A percentile compares a stretch with the other conserved stretches of the same genome.
Evolutionary conservation across 192 early-diverging fungal species (phyloP).

Genomic region (Coemansia sp.): DNA sequence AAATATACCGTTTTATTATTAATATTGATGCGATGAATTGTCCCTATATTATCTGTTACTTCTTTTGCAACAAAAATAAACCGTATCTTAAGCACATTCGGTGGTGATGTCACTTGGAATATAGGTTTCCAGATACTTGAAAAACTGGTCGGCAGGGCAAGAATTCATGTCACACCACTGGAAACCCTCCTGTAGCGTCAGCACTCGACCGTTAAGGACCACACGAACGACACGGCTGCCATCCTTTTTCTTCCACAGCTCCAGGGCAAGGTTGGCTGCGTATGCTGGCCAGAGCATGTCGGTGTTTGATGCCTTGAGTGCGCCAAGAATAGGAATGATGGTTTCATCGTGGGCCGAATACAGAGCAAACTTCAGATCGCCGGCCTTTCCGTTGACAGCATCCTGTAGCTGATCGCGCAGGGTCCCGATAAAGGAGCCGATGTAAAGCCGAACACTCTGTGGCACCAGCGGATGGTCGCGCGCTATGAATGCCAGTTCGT

Average conservation of each 20-base stretch:
- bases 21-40: no score
- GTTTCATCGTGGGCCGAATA: constrained; percentile 53
- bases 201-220: constrained; percentile 51
- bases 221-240: constrained; percentile 46
- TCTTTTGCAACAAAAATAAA: background rate
- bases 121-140: constrained; percentile 17
- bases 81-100: constrained; percentile 5
- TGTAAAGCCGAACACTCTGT: constrained; percentile 17
- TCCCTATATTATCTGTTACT: background rate
- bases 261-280: constrained; percentile 44
- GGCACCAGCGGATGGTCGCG: constrained; percentile 23
- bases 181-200: constrained; percentile 14
- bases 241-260: constrained; percentile 43
- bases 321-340: constrained; percentile 29
- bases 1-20: no score
- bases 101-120: constrained; percentile 21
- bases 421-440: constrained; percentile 35
- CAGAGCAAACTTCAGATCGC: constrained; percentile 31
- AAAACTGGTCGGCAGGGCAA: constrained; percentile 23
- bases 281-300: constrained; percentile 55
- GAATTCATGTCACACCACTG: constrained; percentile 33
- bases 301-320: constrained; percentile 24
- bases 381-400: constrained; percentile 9
- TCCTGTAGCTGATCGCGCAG: constrained; percentile 24
- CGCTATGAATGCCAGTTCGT: constrained; percentile 9